Base-by-base conservation (phyloP, 306 rosid species). In the Lathyrus tuberosus region DNA sequence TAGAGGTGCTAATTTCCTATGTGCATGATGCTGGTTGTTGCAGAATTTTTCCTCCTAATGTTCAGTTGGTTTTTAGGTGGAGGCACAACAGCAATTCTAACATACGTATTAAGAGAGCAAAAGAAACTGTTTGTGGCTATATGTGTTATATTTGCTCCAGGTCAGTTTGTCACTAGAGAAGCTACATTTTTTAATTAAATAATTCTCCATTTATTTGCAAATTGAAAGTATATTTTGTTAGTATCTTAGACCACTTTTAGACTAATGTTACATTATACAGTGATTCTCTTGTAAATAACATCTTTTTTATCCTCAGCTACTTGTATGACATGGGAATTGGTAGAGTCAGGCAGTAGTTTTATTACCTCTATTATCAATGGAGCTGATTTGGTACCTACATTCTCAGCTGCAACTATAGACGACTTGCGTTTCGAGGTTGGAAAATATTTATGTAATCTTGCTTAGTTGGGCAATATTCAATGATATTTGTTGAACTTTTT, bases 251-350 rank as follows among this genome's bases (percentile, higher is more conserved):
- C 16, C 57, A 48, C 52, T 37, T 83, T 56, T 20, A 65, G 24
- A 58, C 40, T 65, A 6, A 51, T 79, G 52, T 22, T 78, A 44
- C 15, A 65, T 47, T 54, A 22, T 15, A 16, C 7, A 7, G 42
- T 41, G 28, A 52, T 71, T 44, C n/a, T 73, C 28, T 67, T 14
- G 78, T 56, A 69, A 28, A 69, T 91, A 42, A 81, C 67, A 43
- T 1, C 35, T 33, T 75, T 18, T 81, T 61, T 24, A 24, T 69
- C 18, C 78, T 85, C 90, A 94, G 98, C 92, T 83, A 96, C 98
- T 37, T 94, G 98, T 73, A 90, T 94, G 97, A 94, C 98, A 4
- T 94, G 96, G 97, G 98, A 90, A 69, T 80, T 94, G 84, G 98
- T 96, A 61, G 98, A 94, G 72, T 94, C 96, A 6, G 92, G 96